Evolutionary conservation across 1,284 basidiomycete genomes (phyloP).

Genomic region (Coniferiporia sulphurascens): DNA sequence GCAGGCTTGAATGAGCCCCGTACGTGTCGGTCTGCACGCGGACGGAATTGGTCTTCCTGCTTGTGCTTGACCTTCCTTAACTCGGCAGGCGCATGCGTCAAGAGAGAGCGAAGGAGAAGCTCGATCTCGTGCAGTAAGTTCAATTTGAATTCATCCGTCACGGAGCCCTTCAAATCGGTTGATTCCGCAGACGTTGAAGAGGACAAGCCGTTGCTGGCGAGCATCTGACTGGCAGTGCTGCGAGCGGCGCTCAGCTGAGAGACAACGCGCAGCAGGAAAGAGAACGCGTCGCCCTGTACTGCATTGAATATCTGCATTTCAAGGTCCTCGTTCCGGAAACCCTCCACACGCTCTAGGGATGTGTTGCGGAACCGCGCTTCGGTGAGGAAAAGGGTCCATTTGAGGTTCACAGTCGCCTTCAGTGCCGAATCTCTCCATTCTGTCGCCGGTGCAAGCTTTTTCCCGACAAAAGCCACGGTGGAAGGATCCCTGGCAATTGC

Average conservation of each 20-base stretch:
- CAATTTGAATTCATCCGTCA: slow-evolving; percentile 55
- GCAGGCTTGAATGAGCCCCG: slow-evolving; percentile 39
- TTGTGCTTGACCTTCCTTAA: slow-evolving; percentile 88
- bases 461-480: slow-evolving; percentile 52
- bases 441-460: slow-evolving; percentile 44
- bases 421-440: slow-evolving; percentile 73
- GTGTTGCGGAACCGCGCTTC: slow-evolving; percentile 68
- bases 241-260: slow-evolving; percentile 47
- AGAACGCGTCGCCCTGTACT: slow-evolving; percentile 80
- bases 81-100: slow-evolving; percentile 80
- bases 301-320: slow-evolving; percentile 80
- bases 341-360: slow-evolving; percentile 55
- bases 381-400: slow-evolving; percentile 84
- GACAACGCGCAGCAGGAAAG: slow-evolving; percentile 60
- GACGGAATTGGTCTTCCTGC: slow-evolving; percentile 80
- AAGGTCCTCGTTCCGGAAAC: slow-evolving; percentile 73
- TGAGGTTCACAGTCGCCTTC: slow-evolving; percentile 72
- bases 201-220: slow-evolving; percentile 36
- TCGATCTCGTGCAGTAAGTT: slow-evolving; percentile 68
- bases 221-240: slow-evolving; percentile 35
- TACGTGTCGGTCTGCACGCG: slow-evolving; percentile 52
- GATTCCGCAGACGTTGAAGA: slow-evolving; percentile 41
- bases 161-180: slow-evolving; percentile 46
- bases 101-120: slow-evolving; percentile 63
- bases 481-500: slow-evolving; percentile 40